Evolutionary conservation across 306 rosid genomes (phyloP), one percentile per base, ranked within the genome.

Genomic region (Cucumis melo): DNA sequence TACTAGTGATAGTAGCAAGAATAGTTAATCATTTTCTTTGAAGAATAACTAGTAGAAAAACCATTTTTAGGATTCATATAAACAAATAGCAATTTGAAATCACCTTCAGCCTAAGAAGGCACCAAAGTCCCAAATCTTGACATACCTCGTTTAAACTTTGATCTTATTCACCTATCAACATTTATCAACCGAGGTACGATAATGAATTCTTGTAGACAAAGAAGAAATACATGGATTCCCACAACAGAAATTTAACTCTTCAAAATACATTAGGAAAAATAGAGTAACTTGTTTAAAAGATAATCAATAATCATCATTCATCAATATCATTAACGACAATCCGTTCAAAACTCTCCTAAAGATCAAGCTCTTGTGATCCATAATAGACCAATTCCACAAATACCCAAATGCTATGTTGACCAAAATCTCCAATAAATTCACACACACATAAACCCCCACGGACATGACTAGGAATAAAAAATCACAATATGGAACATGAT

Each of bases 61-160:
- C 97, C 87, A 66, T 87, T 80, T 17, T 21, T 39, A 44, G 99
- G 99, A 77, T 87, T 73, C 58, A 91, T 51, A 39, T 82, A 39
- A 68, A 91, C 74, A 67, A 81, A 90, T 55, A 89, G 88, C 67
- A 51, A 12, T 83, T 67, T 88, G 54, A 42, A 55, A 67, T 57
- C 61, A 51, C 82, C 58, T 23, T 85, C 79, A 23, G 77, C 80
- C 12, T 76, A 10, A 27, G 84, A 59, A 32, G 99, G 97, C 81
- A 92, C 50, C 58, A 54, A 16, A 56, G 93, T 82, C 79, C 99
- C 97, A 74, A 95, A 95, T 57, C 38, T 79, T 63, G 98, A n/a
- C n/a, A n/a, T n/a, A n/a, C n/a, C n/a, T n/a, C n/a, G n/a, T n/a
- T n/a, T n/a, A n/a, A n/a, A n/a, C n/a, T n/a, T n/a, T n/a, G n/a